Evolutionary conservation across 345 rosid species (phyloP).

Genomic region (Populus davidiana): DNA sequence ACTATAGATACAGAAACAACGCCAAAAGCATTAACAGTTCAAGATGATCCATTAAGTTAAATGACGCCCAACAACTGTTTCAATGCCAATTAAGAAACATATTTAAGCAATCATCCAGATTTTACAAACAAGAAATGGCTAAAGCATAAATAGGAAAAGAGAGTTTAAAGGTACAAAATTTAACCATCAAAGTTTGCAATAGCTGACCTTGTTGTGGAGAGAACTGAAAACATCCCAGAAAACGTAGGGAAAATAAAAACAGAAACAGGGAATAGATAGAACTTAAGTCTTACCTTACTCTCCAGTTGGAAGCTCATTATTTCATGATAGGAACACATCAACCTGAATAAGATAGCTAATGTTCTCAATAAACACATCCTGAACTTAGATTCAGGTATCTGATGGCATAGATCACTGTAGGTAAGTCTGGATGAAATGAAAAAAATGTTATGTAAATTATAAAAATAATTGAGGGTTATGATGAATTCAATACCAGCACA

Average conservation of each 20-base stretch:
- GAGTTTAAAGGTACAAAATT: neutral
- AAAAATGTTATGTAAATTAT: slow-evolving; percentile 21
- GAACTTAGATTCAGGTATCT: slow-evolving; percentile 92
- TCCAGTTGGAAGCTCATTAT: slow-evolving; percentile 78
- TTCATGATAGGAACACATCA: slow-evolving; percentile 84
- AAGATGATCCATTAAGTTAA: neutral
- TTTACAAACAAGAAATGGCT: neutral
- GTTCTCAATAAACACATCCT: slow-evolving; percentile 87
- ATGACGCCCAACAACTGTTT: neutral
- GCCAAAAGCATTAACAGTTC: neutral
- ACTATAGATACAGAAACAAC: neutral
- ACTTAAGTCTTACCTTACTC: slow-evolving; percentile 44
- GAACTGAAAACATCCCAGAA: neutral
- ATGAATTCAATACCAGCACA: slow-evolving; percentile 4
- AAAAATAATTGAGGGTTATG: slow-evolving; percentile 1
- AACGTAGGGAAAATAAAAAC: neutral
- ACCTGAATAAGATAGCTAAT: slow-evolving; percentile 70
- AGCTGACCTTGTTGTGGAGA: neutral
- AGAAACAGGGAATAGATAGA: slow-evolving; percentile 14
- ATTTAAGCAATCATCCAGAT: neutral
- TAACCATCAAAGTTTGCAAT: neutral
- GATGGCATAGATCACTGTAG: slow-evolving; percentile 95
- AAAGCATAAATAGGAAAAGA: neutral
- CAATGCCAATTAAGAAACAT: neutral
- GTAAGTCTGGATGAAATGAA: slow-evolving; percentile 66